Evolutionary conservation across 1,284 basidiomycete species (phyloP).

Genomic region (Ceratobasidium sp.): DNA sequence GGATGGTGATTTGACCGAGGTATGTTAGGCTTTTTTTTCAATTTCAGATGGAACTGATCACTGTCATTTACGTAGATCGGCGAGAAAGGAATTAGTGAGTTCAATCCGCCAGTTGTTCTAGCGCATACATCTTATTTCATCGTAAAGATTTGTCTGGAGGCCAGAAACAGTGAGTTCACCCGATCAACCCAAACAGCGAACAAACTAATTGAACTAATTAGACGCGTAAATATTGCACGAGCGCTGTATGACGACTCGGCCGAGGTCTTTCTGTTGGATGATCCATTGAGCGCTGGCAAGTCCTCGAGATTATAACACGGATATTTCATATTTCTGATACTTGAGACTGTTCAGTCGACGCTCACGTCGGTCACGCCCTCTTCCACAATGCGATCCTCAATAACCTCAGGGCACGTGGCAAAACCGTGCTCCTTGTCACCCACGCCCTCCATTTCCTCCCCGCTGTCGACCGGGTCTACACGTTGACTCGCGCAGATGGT

Average conservation of each 20-base stretch:
- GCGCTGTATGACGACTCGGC: slow-evolving; percentile 85
- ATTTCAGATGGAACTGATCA: not conserved
- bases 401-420: slow-evolving; percentile 60
- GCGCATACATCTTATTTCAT: not conserved
- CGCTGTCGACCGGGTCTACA: slow-evolving; percentile 73
- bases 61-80: slow-evolving; percentile 62
- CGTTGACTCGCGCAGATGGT: slow-evolving; percentile 54
- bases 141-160: slow-evolving; percentile 71
- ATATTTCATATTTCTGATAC: slow-evolving; percentile 51
- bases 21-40: slow-evolving; percentile 51
- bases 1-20: slow-evolving; percentile 79
- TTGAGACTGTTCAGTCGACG: slow-evolving; percentile 79
- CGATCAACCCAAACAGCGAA: slow-evolving; percentile 53
- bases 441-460: slow-evolving; percentile 85
- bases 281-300: slow-evolving; percentile 76
- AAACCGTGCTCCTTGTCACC: slow-evolving; percentile 86
- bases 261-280: slow-evolving; percentile 88
- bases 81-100: slow-evolving; percentile 74
- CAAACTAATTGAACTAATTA: not conserved
- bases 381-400: slow-evolving; percentile 85
- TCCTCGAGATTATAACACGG: not conserved
- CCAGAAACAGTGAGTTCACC: slow-evolving; percentile 70
- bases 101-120: not conserved
- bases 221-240: slow-evolving; percentile 66
- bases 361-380: slow-evolving; percentile 86